phyloP scores from a whole-genome alignment of 1,284 basidiomycete species.

The Hypsizygus ulmarius region DNA sequence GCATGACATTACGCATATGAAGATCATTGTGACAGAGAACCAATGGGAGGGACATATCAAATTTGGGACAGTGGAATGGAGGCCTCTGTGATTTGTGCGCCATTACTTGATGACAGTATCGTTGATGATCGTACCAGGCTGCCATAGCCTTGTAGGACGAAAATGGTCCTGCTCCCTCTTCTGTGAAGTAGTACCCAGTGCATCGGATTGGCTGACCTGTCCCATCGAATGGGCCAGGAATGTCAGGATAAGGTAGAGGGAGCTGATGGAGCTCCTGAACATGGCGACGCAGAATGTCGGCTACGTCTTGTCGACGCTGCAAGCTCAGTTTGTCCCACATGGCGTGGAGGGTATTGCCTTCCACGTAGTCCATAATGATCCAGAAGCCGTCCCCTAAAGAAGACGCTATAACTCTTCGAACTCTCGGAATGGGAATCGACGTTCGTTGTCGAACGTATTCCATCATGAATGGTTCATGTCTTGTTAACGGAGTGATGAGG shows the following conservation, averaged over 20 bases:
- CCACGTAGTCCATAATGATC: slow-evolving; percentile 10
- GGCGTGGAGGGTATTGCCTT: slow-evolving; percentile 4
- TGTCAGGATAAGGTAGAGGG: slow-evolving; percentile 14
- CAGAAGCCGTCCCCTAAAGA: too few relatives aligned
- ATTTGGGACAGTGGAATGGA: slow-evolving; percentile 10
- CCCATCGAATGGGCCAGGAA: slow-evolving; percentile 22
- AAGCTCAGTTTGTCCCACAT: slow-evolving; percentile 5
- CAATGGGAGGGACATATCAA: slow-evolving; percentile 20
- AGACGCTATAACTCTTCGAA: not conserved
- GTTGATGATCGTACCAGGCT: slow-evolving; percentile 21
- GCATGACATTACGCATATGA: slow-evolving; percentile 20
- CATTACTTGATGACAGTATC: not conserved
- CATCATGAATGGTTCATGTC: slow-evolving; percentile 6
- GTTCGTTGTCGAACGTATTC: slow-evolving; percentile 4
- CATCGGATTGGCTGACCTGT: slow-evolving; percentile 17
- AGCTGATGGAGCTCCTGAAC: slow-evolving; percentile 19
- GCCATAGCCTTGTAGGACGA: slow-evolving; percentile 23
- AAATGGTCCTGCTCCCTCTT: slow-evolving; percentile 26
- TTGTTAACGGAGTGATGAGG: too few relatives aligned
- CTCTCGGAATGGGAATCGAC: slow-evolving; percentile 8
- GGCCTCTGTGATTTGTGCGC: not conserved
- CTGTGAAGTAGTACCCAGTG: slow-evolving; percentile 19
- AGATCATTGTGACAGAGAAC: slow-evolving; percentile 25
- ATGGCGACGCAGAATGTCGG: slow-evolving; percentile 18
- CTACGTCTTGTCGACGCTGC: not conserved